Evolutionary conservation across 371 early-diverging fungal species (phyloP), one percentile per base, ranked within the genome.

Genomic region (Thermomucor indicae-seudaticae): DNA sequence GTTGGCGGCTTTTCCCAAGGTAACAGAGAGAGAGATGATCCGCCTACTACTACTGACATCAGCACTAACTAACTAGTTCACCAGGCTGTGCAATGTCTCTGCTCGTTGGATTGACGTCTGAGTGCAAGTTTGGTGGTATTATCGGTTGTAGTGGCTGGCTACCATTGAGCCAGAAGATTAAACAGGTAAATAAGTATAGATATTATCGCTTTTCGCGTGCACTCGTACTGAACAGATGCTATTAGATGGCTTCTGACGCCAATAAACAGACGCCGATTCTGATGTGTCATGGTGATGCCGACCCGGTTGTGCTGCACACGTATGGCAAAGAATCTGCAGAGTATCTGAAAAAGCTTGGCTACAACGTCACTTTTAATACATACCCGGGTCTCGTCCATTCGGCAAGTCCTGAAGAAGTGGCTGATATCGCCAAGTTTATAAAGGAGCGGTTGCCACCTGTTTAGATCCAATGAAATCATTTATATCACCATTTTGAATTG

Each of bases 1-100:
- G 51, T 97, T 19, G 96, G 95, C 37, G 98, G 98, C 0, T 97
- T 97, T 71, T 93, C 94, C 22, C 98, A 97, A 77, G 97, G 93
- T 53, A 67, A 25, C 17, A 30, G 25, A n/a, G n/a, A n/a, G n/a
- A n/a, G n/a, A n/a, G 2, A 25, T 49, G 38, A 11, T 22, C 42
- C 24, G 23, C 22, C 28, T 8, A 32, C 29, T 10, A 8, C 6
- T 10, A 7, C 20, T 40, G 8, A 16, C 41, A 40, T 40, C 17
- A 17, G 7, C 41, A 8, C 6, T 16, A 40, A 10, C 17, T 25
- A 14, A 28, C 17, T 17, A 30, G 27, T 17, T 24, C 27, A 49
- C 14, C 7, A 72, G 75, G 85, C 0, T 76, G 84, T 45, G 95
- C 85, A n/a, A 71, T 92, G 70, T 60, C 92, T 16, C 65, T 94